Evolutionary conservation across 2,329 filamentous ascomycete species (phyloP).

Genomic region (Diplodia intermedia): DNA sequence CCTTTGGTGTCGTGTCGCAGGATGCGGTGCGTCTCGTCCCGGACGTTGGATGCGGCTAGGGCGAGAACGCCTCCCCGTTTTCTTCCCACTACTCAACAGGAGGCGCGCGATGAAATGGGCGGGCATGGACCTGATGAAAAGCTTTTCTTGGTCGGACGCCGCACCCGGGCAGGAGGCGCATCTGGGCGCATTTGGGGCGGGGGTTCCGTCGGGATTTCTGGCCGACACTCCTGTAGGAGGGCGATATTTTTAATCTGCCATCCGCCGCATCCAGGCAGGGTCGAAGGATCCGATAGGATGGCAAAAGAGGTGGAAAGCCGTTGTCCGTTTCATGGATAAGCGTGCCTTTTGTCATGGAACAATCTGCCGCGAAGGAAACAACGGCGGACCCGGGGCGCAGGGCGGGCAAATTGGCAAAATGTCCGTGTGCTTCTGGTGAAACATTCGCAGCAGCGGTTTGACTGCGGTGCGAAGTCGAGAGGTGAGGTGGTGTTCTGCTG

Average conservation of each 20-base stretch:
- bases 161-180: conserved; percentile 10
- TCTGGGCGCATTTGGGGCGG: not conserved
- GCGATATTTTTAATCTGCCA: not conserved
- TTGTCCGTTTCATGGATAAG: not conserved
- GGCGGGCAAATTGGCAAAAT: not conserved
- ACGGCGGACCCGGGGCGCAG: not conserved
- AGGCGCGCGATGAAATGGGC: not conserved
- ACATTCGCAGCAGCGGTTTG: not conserved
- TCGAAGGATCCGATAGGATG: not conserved
- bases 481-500: not conserved
- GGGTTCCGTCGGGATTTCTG: conserved; percentile 10
- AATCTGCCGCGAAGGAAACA: not conserved
- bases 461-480: not conserved
- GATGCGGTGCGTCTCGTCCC: not conserved
- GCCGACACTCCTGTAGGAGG: conserved; percentile 17
- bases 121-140: not conserved
- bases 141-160: conserved; percentile 14
- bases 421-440: not conserved
- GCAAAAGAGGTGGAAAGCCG: not conserved
- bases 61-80: not conserved
- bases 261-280: not conserved
- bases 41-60: not conserved
- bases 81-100: not conserved
- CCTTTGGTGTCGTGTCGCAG: not conserved
- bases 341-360: not conserved